Base-by-base conservation (phyloP, 139 green algal genomes). In the Coelastrella sp. region DNA sequence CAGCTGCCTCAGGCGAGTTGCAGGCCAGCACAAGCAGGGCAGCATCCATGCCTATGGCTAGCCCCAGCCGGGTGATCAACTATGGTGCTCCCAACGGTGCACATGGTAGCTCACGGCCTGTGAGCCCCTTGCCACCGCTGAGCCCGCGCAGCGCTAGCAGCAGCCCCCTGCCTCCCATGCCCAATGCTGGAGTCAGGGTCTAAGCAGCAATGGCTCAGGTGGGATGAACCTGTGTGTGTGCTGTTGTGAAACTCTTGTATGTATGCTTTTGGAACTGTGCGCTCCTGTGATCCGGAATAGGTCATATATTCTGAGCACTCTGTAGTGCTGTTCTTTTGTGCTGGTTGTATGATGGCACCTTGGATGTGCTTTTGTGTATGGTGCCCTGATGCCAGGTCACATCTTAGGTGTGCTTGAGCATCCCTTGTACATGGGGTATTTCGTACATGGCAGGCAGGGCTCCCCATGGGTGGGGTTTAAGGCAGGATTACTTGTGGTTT, bases 11-110 rank as follows among this genome's bases (percentile, higher is more conserved):
- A n/a, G 19, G 11, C 16, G 68, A 22, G 14, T 22, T 20, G 73
- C 23, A 13, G 11, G 61, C 13, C 66, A 88, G 83, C 83, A 81
- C 19, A 32, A 80, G 83, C 83, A 80, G 83, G 64, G 80, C 59
- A n/a, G 80, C 59, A 3, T 61, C 23, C 54, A 58, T 59, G 22
- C 17, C 23, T 32, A 14, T 16, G 8, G n/a, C 22, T 16, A 87
- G 82, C 64, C 82, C 82, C 5, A 47, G 32, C 32, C 64, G 80
- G 5, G 64, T 80, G 68, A 57, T 57, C 68, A 88, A 68, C 83
- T 88, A 59, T 80, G 83, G 23, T 80, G 74, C 74, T 32, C 74
- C 74, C n/a, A 80, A 80, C 20, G 74, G 74, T 57, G 23, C 23
- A 19, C 57, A 16, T 58, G 7, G 17, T 8, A 60, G 8, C 59